Conservation (phyloP, 1,284 basidiomycete genomes). For the Pseudozyma thailandica region DNA sequence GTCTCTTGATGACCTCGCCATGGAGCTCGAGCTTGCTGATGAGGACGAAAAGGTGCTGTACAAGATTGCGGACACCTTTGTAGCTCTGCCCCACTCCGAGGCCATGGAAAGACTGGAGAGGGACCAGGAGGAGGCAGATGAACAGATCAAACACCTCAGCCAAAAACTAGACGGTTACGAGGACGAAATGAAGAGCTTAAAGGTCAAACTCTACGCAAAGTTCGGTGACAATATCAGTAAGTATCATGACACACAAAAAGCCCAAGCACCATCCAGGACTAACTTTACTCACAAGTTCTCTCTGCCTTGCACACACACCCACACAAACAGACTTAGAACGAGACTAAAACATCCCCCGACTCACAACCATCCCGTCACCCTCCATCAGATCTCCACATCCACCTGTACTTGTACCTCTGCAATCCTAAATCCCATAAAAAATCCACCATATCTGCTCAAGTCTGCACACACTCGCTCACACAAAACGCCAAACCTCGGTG, state of each 20-base stretch:
- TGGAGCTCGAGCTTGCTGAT: conserved; percentile 78
- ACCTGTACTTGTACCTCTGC: conserved; percentile 6
- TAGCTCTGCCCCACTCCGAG: conserved; percentile 78
- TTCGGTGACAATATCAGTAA: conserved; percentile 87
- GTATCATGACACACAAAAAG: conserved; percentile 2
- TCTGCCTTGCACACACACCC: neutral
- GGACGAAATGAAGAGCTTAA: conserved; percentile 86
- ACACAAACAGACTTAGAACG: conserved; percentile 42
- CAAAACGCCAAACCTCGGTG: no score
- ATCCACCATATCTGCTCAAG: neutral
- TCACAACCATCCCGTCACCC: neutral
- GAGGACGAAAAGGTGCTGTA: conserved; percentile 73
- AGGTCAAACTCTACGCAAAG: conserved; percentile 87
- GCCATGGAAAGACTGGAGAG: conserved; percentile 80
- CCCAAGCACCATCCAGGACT: no score
- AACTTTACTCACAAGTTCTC: no score
- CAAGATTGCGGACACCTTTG: conserved; percentile 88
- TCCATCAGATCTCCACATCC: no score
- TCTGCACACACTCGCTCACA: neutral
- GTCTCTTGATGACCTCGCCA: conserved; percentile 85
- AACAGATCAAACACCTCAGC: conserved; percentile 74
- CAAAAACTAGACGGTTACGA: conserved; percentile 78
- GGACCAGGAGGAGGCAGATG: conserved; percentile 76
- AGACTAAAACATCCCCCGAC: conserved; percentile 19
- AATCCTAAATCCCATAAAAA: neutral